Evolutionary conservation across 2,329 filamentous ascomycete genomes (phyloP), one percentile per base, ranked within the genome.

Genomic region (Fusarium citri): DNA sequence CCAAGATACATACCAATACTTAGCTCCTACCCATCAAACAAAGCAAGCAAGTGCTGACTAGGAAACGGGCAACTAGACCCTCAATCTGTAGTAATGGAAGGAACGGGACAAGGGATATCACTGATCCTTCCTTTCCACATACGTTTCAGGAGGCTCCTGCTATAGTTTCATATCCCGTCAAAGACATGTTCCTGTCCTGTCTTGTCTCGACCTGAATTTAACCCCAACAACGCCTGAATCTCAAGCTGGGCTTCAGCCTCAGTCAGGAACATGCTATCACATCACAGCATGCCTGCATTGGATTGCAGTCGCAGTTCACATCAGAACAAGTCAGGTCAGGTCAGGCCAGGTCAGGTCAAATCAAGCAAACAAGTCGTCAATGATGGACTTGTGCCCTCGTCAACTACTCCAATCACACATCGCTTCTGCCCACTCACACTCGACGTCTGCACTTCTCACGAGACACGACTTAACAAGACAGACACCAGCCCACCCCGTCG

Each of bases 381-480:
- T 11, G 34, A 37, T n/a, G 34, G 34, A 37, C 34, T 37, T 37
- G 18, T 37, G 18, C 34, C 34, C 34, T 37, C 18, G 34, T n/a
- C 11, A 50, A 37, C 31, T 22, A 37, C 48, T 45, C 23, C 23
- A 55, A 65, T 65, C 54, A 55, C 34, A 41, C 48, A 65, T 41
- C 12, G 18, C 45, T 28, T 20, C 25, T 56, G 55, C 45, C 67
- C 67, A 64, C 67, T 68, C 67, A 70, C 66, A 54, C 67, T 43
- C 59, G 58, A 28, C 26, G 40, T 50, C 46, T 48, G 46, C 46
- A 41, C 67, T 71, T 68, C 67, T 68, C 67, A 70, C 63, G 63
- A 68, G 67, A 70, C 67, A 69, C 43, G 47, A 48, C 61, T 28
- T 53, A 49, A 67, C 57, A 64, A 51, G 66, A 70, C 66, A 70